Base-by-base conservation (phyloP, 2,329 filamentous ascomycete genomes). In the Aspergillus sp. region DNA sequence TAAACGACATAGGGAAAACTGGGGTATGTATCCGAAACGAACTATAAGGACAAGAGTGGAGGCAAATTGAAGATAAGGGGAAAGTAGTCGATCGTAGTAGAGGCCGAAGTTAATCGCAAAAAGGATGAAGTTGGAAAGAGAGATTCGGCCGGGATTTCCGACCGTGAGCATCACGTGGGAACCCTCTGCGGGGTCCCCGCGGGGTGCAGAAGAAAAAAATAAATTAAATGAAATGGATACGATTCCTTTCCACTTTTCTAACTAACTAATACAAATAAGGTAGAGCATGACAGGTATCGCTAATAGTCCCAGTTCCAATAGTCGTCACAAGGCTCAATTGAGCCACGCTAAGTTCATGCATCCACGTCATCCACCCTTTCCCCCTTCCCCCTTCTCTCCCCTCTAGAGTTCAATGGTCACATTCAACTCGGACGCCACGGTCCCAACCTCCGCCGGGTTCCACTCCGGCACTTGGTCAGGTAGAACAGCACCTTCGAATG, bases 401-500 rank as follows among this genome's bases (percentile, higher is more conserved):
- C 5, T 49, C 10, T 52, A 59, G 42, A 60, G 8, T 25, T 64
- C 55, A n/a, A 70, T 60, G 3, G 52, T 58, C 30, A 71, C 60
- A 21, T 67, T 57, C n/a, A 69, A 42, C 6, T 59, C 62, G n/a
- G 58, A 56, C 36, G 62, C 62, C 13, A 66, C 69, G 13, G 62
- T 48, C 11, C 57, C 58, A 8, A 75, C 53, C 5, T 64, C 59
- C 2, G 59, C 58, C 17, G 59, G 38, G 44, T 76, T 71, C 65
- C 65, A 73, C 15, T 63, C 60, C 2, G 56, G 66, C 48, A 58
- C 63, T 54, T 70, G 55, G 4, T 81, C 78, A 0, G 80, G 80
- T 49, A 82, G 47, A 0, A 81, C 70, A 2, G 77, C 70, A 1
- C 73, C 66, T 3, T 71, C 56, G 38, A 69, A 75, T 2, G 73